Evolutionary conservation across 345 rosid species (phyloP), one percentile per base, ranked within the genome.

Genomic region (Lumnitzera racemosa): DNA sequence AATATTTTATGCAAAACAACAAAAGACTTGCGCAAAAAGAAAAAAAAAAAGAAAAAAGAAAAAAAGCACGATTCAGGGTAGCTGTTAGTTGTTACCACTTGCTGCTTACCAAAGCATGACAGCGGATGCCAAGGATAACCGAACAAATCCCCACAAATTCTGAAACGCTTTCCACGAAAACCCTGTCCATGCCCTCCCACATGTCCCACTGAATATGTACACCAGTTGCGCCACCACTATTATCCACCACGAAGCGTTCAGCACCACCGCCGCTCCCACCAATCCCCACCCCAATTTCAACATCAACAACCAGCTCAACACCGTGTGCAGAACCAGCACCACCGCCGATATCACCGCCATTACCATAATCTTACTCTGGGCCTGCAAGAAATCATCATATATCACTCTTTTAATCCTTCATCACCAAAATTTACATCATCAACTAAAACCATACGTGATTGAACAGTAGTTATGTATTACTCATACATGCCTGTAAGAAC

Each of bases 341-440:
- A 6, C 80, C 1, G 77, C 84, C 0, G 98, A 59, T 11, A 92
- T 85, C 29, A 71, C 63, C 0, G 96, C 94, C 96, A 92, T 92
- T 20, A 65, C 96, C 84, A 87, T 70, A 29, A 92, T 82, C 73
- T 89, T 92, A 85, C 98, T 89, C 72, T 92, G 98, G 1, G 98
- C 66, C 66, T 92, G 98, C 47, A 92, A 36, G 7, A 36, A 36
- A 20, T 20, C 20, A 20, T 20, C 20, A 20, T 20, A 20, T 20
- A 20, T 20, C 20, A 20, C 20, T 20, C 20, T 20, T 7, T 7
- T 1, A 36, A 6, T 36, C 43, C 7, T 36, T 7, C 7, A 4
- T 7, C 43, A 9, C 7, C 43, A 36, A 36, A 4, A 36, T 36
- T 36, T 36, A 36, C 11, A 36, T 9, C 10, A 9, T 20, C 20